phyloP scores from a whole-genome alignment of 1,139 yeast genomes.

The Neolecta irregularis region DNA sequence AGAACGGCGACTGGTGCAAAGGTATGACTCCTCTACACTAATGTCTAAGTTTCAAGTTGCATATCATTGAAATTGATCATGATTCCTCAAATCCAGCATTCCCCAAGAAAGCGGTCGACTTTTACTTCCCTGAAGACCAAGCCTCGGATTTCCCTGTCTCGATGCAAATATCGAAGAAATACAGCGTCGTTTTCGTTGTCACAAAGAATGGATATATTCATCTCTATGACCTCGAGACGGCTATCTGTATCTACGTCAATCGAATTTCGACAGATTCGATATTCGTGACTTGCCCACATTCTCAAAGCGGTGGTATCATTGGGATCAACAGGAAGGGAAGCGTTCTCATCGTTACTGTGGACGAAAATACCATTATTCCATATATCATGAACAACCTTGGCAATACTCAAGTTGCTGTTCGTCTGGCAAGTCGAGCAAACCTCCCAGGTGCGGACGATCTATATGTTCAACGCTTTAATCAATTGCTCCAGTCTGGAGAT shows the following conservation, averaged over 20 bases:
- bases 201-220: constrained; percentile 96
- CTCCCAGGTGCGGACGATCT: constrained; percentile 92
- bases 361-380: constrained; percentile 74
- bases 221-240: constrained; percentile 84
- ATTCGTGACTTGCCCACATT: constrained; percentile 71
- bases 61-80: constrained; percentile 92
- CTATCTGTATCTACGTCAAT: constrained; percentile 84
- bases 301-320: constrained; percentile 65
- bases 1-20: constrained; percentile 73
- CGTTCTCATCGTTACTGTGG: constrained; percentile 80
- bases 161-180: constrained; percentile 69
- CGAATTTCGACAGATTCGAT: constrained; percentile 94
- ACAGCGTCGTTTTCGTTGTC: constrained; percentile 73
- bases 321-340: constrained; percentile 93
- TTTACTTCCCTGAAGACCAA: constrained; percentile 95
- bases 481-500: constrained; percentile 68
- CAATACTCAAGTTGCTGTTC: constrained; percentile 72
- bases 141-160: constrained; percentile 93
- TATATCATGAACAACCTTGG: constrained; percentile 76
- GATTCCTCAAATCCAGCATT: constrained; percentile 71
- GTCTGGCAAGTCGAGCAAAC: constrained; percentile 89
- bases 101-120: constrained; percentile 78
- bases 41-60: constrained; percentile 39
- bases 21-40: background rate
- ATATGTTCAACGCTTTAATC: constrained; percentile 82